Evolutionary conservation across 163 green algal genomes (phyloP).

Genomic region (Chlamydomonas reinhardtii): DNA sequence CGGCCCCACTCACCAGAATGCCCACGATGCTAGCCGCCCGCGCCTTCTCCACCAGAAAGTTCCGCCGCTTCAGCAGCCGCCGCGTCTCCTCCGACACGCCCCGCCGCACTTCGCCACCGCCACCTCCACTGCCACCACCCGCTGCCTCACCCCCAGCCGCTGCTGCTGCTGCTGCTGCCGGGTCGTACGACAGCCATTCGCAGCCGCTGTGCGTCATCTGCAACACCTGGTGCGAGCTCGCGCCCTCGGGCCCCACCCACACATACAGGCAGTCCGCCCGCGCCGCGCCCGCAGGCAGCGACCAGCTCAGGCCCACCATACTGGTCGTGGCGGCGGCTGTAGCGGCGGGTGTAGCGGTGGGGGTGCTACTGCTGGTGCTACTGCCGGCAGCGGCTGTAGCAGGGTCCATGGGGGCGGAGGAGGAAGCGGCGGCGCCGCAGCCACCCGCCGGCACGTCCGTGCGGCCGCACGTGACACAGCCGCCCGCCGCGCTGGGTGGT

Average conservation of each 20-base stretch:
- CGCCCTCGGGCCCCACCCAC: conserved; percentile 77
- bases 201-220: conserved; percentile 62
- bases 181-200: conserved; percentile 53
- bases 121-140: background rate
- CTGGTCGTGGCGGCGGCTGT: background rate
- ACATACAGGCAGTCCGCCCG: conserved; percentile 58
- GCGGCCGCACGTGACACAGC: conserved; percentile 4
- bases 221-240: conserved; percentile 73
- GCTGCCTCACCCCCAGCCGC: too few relatives aligned
- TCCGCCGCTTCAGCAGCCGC: conserved; percentile 76
- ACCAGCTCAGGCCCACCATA: conserved; percentile 72
- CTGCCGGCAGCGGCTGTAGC: background rate
- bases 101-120: conserved; percentile 33
- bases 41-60: conserved; percentile 93
- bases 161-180: background rate
- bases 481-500: conserved; percentile 14
- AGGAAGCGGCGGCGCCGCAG: background rate
- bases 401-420: background rate
- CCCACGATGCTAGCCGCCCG: conserved; percentile 90
- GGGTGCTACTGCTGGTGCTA: background rate
- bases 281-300: conserved; percentile 54
- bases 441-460: background rate
- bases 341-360: background rate
- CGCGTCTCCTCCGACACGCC: conserved; percentile 69
- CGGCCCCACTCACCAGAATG: conserved; percentile 85